Evolutionary conservation across 2,329 filamentous ascomycete genomes (phyloP).

Genomic region (Pseudopyrenochaeta lycopersici): DNA sequence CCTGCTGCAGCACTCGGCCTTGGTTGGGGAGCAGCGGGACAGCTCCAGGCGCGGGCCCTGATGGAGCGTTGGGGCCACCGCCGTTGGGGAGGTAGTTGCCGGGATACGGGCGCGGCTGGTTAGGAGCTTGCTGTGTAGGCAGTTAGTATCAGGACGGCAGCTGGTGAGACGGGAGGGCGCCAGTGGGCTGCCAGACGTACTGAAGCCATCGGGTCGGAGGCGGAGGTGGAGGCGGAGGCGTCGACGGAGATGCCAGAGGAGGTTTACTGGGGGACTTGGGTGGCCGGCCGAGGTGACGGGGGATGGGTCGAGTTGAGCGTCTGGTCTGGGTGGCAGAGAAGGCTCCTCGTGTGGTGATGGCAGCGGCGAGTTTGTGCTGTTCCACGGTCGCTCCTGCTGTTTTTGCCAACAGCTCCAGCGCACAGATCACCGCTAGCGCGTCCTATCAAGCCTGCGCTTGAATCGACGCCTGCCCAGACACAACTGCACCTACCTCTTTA

Average conservation of each 20-base stretch:
- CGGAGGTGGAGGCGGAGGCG: constrained; percentile 26
- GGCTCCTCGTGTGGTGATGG: constrained; percentile 38
- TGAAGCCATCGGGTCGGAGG: constrained; percentile 45
- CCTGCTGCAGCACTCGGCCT: constrained; percentile 61
- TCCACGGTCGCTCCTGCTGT: constrained; percentile 31
- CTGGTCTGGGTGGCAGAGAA: constrained; percentile 19
- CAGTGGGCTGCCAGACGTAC: constrained; percentile 30
- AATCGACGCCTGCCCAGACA: constrained; percentile 4
- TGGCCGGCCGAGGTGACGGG: constrained; percentile 6
- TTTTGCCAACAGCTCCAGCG: constrained; percentile 40
- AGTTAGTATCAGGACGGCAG: constrained; percentile 31
- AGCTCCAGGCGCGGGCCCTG: constrained; percentile 55
- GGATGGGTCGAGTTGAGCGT: constrained; percentile 15
- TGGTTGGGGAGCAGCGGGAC: constrained; percentile 62
- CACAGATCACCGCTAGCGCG: constrained; percentile 27
- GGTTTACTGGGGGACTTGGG: constrained; percentile 15
- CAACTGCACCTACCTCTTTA: too few species aligned
- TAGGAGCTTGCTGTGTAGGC: constrained; percentile 56
- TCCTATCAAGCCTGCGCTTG: constrained; percentile 27
- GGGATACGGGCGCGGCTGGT: constrained; percentile 60
- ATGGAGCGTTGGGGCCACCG: constrained; percentile 49
- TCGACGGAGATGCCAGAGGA: constrained; percentile 30
- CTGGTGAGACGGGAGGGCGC: constrained; percentile 7
- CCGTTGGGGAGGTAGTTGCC: constrained; percentile 59
- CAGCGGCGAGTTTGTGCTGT: constrained; percentile 31